Base-by-base conservation (phyloP, 192 early-diverging fungal genomes). In the Podila minutissima region DNA sequence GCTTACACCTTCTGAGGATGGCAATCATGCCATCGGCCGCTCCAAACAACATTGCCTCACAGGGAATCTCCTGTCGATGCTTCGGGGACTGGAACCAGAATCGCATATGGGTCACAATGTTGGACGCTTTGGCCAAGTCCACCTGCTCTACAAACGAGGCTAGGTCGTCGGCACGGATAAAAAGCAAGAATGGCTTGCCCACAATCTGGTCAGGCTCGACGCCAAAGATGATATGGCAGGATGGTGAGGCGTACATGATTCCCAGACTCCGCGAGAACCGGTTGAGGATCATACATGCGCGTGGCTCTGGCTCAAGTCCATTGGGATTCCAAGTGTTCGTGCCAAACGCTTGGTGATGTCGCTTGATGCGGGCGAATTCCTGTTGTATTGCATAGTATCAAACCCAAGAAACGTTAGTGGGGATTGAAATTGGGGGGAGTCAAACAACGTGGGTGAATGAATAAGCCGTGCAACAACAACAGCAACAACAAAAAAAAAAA, bases 251-350 rank as follows among this genome's bases (percentile, higher is more conserved):
- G 46, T 83, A 83, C 70, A 83, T 76, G 35, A 83, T 69, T 1
- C 69, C 59, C 7, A 76, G 62, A n/a, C 26, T 69, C 20, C 73
- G 71, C 8, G 82, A 67, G 66, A 78, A 83, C 15, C 82, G 59
- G 38, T 83, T 83, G 59, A 83, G 75, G 26, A 83, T 67, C 74
- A 83, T 72, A 70, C 82, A 83, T 10, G 58, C 82, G 10, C 82
- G 60, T 15, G 74, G 82, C 38, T 83, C 82, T 31, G 71, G 75
- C 29, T 71, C 71, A 1, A 83, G 66, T 11, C 55, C 60, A 46
- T 20, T 62, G 4, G 74, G 41, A 48, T 83, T 74, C 82, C 82
- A 83, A 20, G 69, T 73, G 57, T 72, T 63, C n/a, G 28, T 24
- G 11, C 33, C 33, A 51, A 79, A 79, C 5, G 76, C 76, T 28